phyloP scores from a whole-genome alignment of 768 basidiomycete genomes.

The Pleurotus djamor region DNA sequence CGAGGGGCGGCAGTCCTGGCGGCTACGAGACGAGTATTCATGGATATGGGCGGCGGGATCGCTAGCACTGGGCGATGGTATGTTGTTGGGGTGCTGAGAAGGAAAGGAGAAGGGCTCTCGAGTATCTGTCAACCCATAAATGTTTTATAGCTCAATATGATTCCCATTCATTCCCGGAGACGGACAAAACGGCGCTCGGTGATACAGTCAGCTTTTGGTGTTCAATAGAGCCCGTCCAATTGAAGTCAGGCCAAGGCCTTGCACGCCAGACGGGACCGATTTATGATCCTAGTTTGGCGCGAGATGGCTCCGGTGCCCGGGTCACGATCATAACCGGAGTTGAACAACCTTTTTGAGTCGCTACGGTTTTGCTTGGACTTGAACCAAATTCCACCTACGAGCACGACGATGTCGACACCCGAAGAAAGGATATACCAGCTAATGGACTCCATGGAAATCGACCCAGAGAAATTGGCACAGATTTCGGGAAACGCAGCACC shows the following conservation, averaged over 20 bases:
- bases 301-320: background rate
- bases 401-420: background rate
- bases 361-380: too few species aligned
- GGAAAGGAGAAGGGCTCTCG: background rate
- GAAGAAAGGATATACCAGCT: background rate
- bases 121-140: background rate
- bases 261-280: background rate
- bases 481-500: constrained; percentile 34
- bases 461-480: constrained; percentile 15
- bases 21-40: too few species aligned
- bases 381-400: background rate
- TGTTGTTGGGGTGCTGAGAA: background rate
- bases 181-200: background rate
- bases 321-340: too few species aligned
- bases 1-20: too few species aligned
- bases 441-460: background rate
- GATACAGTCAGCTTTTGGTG: background rate
- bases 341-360: too few species aligned
- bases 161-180: background rate
- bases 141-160: constrained; percentile 1
- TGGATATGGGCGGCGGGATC: too few species aligned
- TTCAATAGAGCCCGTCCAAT: background rate
- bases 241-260: background rate
- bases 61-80: background rate
- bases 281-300: background rate